Conservation (phyloP, 176 grass and related monocot genomes). For the Avena eriantha region DNA sequence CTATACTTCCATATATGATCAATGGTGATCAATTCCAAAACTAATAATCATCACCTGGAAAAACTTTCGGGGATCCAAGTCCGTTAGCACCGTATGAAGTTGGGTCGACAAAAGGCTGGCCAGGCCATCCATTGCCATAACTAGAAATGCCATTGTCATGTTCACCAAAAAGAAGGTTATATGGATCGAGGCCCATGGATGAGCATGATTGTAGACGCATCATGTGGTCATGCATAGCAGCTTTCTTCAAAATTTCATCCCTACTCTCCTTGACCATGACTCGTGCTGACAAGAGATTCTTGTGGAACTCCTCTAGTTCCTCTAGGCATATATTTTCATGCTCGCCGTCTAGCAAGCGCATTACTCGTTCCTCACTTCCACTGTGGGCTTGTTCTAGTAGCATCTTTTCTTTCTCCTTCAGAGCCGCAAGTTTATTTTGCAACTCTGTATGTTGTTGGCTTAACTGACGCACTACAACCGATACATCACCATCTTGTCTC, state of each 20-base stretch:
- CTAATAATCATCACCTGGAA: neutral
- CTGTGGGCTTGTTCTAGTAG: neutral
- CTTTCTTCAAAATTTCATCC: neutral
- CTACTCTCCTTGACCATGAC: neutral
- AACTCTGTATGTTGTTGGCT: neutral
- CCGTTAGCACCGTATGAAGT: neutral
- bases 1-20: neutral
- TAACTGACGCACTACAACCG: neutral
- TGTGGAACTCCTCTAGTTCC: neutral
- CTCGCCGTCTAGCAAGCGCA: neutral
- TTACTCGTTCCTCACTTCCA: neutral
- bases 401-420: neutral
- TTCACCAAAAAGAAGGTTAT: too few relatives aligned
- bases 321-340: neutral
- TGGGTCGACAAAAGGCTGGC: neutral
- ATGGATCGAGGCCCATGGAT: too few relatives aligned
- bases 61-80: too few relatives aligned
- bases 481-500: neutral
- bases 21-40: neutral
- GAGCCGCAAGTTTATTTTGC: neutral
- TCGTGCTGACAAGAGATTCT: neutral
- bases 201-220: neutral
- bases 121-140: too few relatives aligned
- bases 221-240: neutral
- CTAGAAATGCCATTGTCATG: too few relatives aligned